phyloP scores from a whole-genome alignment of 305 asterid species.

The Petunia hybrid region DNA sequence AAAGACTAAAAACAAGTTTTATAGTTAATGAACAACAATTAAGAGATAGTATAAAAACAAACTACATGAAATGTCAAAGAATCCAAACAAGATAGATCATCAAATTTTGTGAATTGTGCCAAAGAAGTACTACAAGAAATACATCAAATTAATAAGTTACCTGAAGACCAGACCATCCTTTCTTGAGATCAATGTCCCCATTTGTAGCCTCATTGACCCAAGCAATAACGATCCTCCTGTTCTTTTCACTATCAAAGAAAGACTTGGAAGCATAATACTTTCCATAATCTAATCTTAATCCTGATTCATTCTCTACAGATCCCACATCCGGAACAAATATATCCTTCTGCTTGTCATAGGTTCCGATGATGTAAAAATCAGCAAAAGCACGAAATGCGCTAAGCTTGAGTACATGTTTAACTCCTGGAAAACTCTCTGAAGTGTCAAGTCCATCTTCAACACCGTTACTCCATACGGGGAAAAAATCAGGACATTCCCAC shows the following conservation, averaged over 20 bases:
- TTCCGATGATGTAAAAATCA: constrained; percentile 57
- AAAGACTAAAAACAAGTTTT: background rate
- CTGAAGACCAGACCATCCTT: constrained; percentile 73
- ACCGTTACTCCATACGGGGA: constrained; percentile 43
- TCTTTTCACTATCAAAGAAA: constrained; percentile 50
- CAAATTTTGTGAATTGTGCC: too few species aligned
- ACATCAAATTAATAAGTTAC: constrained; percentile 31
- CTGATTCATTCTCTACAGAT: constrained; percentile 30
- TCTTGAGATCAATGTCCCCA: background rate
- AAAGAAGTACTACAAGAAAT: background rate
- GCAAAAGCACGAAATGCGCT: constrained; percentile 41
- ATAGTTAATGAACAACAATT: too few species aligned
- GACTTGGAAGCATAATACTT: constrained; percentile 66
- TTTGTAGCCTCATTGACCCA: constrained; percentile 60
- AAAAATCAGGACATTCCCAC: constrained; percentile 73
- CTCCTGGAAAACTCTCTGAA: constrained; percentile 35
- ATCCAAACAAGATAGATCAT: too few species aligned
- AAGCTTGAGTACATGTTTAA: constrained; percentile 55
- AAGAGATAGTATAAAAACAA: background rate
- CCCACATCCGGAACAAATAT: constrained; percentile 44
- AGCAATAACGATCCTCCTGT: constrained; percentile 60
- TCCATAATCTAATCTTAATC: constrained; percentile 59
- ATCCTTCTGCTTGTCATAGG: constrained; percentile 34
- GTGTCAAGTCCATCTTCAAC: constrained; percentile 48
- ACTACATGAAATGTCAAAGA: too few species aligned